Conservation (phyloP, 257 asterid genomes). For the Lantana camara region DNA sequence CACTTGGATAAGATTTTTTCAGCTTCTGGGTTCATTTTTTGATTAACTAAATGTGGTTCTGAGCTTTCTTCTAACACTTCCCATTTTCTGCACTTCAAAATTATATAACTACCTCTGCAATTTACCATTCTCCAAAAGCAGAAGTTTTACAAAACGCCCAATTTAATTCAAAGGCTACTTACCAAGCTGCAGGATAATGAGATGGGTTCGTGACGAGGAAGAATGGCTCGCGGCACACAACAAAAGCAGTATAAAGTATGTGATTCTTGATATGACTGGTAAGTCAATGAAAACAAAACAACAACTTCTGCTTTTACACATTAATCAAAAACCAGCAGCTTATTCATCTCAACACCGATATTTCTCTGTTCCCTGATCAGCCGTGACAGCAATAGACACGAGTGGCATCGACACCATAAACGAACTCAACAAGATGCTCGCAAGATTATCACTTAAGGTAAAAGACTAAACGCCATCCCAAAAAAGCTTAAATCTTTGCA, state of each 20-base stretch:
- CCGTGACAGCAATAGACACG: constrained; percentile 88
- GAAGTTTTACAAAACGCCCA: neutral
- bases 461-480: constrained; percentile 4
- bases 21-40: too few relatives aligned
- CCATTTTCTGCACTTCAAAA: too few relatives aligned
- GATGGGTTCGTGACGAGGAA: constrained; percentile 97
- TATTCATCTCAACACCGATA: too few relatives aligned
- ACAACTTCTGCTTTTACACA: neutral
- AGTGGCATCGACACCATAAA: constrained; percentile 71
- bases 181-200: constrained; percentile 54
- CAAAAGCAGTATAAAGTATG: constrained; percentile 47
- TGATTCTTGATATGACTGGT: constrained; percentile 92
- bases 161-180: neutral
- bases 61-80: too few relatives aligned
- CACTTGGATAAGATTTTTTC: too few relatives aligned
- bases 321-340: neutral
- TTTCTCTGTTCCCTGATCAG: constrained; percentile 36
- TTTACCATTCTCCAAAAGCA: neutral
- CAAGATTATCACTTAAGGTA: constrained; percentile 72
- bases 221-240: constrained; percentile 52
- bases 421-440: constrained; percentile 62
- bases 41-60: too few relatives aligned
- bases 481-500: neutral
- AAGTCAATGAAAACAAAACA: constrained; percentile 11
- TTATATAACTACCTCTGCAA: too few relatives aligned